phyloP scores from a whole-genome alignment of 305 asterid genomes.

The Salvia sclarea region DNA sequence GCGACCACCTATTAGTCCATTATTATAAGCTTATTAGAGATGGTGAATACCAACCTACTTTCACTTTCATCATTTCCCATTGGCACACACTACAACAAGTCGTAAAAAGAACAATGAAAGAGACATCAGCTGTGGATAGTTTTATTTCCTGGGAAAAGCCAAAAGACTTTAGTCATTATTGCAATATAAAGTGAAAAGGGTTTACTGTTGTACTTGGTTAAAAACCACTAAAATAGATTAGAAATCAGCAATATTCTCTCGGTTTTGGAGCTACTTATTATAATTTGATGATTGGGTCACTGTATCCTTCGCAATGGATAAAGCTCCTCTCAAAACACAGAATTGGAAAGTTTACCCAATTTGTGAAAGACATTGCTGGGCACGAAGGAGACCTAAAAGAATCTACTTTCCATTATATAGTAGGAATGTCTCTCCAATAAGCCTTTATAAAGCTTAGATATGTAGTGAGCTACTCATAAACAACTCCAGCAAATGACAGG shows the following conservation, averaged over 20 bases:
- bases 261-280: conserved; percentile 30
- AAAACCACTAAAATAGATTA: conserved; percentile 31
- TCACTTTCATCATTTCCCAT: conserved; percentile 29
- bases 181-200: conserved; percentile 34
- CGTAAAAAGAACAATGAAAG: conserved; percentile 28
- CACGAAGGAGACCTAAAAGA: conserved; percentile 75
- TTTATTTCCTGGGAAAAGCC: conserved; percentile 31
- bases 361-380: conserved; percentile 60
- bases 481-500: conserved; percentile 46
- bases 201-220: conserved; percentile 32
- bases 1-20: not conserved
- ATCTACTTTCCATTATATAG: conserved; percentile 44
- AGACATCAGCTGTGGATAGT: conserved; percentile 10
- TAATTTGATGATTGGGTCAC: conserved; percentile 35
- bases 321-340: conserved; percentile 37
- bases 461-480: conserved; percentile 10
- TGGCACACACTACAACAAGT: conserved; percentile 24
- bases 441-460: conserved; percentile 46
- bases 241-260: conserved; percentile 40
- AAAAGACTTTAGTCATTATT: conserved; percentile 32
- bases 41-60: conserved; percentile 16
- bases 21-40: conserved; percentile 17
- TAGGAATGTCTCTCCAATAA: conserved; percentile 40
- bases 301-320: conserved; percentile 38
- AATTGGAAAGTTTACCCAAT: conserved; percentile 54